Conservation (phyloP, 192 early-diverging fungal genomes). For the Linnemannia exigua region DNA sequence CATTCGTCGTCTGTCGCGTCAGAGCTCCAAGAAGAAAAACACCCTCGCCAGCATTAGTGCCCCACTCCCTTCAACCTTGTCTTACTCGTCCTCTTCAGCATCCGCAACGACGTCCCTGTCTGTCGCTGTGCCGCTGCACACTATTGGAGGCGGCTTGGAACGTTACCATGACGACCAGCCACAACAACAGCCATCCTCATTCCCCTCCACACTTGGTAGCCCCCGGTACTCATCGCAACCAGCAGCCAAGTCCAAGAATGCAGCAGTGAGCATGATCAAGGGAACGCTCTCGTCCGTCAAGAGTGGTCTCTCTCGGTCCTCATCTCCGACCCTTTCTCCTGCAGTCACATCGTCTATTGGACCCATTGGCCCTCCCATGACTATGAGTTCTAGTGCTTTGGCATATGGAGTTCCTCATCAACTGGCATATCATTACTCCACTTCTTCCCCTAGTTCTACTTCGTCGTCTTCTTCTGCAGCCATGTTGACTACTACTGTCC, state of each 20-base stretch:
- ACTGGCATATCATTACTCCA: background rate
- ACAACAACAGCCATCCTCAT: background rate
- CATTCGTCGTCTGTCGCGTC: slow-evolving; percentile 24
- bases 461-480: background rate
- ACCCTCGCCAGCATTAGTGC: slow-evolving; percentile 27
- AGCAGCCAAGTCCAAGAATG: slow-evolving; percentile 14
- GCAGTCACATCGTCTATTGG: background rate
- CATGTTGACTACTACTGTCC: background rate
- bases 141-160: background rate
- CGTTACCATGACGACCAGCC: background rate
- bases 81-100: background rate
- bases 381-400: background rate
- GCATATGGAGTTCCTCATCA: background rate
- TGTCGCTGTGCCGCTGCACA: background rate
- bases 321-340: background rate
- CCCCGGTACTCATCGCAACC: background rate
- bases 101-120: background rate
- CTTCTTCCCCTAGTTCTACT: background rate
- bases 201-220: background rate
- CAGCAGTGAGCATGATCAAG: slow-evolving; percentile 5
- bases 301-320: slow-evolving; percentile 3
- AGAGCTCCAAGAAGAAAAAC: slow-evolving; percentile 25
- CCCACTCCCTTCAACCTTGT: slow-evolving; percentile 13
- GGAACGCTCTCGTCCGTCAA: slow-evolving; percentile 19
- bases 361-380: background rate